A percentile compares a stretch with the other conserved stretches of the same genome.
Evolutionary conservation across 2,329 filamentous ascomycete species (phyloP).

Genomic region (Aspergillus sp.): DNA sequence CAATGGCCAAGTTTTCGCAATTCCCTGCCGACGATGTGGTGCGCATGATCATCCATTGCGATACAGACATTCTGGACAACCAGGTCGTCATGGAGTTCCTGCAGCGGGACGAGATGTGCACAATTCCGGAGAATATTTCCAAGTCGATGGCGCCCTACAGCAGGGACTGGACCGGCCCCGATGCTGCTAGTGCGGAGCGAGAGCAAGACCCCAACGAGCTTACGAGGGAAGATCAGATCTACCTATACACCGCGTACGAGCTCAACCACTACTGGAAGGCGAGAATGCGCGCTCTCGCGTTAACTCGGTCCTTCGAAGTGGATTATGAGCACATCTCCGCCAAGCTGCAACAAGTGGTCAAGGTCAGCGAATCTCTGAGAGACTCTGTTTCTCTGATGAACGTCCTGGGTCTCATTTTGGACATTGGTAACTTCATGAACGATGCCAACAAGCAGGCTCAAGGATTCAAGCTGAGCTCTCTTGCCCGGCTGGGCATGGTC

Average conservation of each 20-base stretch:
- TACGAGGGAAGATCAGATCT: conserved; percentile 93
- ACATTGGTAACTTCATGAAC: conserved; percentile 99
- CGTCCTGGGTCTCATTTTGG: conserved; percentile 89
- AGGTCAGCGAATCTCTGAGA: conserved; percentile 82
- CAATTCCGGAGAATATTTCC: conserved; percentile 82
- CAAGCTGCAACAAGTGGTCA: conserved; percentile 83
- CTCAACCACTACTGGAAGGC: conserved; percentile 98
- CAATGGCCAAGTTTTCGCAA: conserved; percentile 89
- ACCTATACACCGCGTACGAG: conserved; percentile 88
- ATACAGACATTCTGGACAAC: conserved; percentile 84
- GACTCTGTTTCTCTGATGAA: conserved; percentile 95
- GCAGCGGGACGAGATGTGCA: conserved; percentile 88
- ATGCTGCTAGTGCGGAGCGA: conserved; percentile 72
- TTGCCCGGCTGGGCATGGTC: conserved; percentile 91
- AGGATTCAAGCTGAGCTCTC: conserved; percentile 95
- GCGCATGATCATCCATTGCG: conserved; percentile 94
- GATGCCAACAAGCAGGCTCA: conserved; percentile 97
- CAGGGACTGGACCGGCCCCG: conserved; percentile 91
- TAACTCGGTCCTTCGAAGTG: conserved; percentile 78
- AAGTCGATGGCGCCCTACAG: conserved; percentile 95
- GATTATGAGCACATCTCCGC: conserved; percentile 91
- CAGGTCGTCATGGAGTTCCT: conserved; percentile 94
- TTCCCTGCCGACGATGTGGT: conserved; percentile 80
- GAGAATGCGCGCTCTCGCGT: conserved; percentile 83
- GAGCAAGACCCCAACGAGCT: conserved; percentile 87